Percentiles rank a stretch among this genome's conserved stretches.
phyloP scores from a whole-genome alignment of 768 basidiomycete species.

The Lactifluus subvellereus region DNA sequence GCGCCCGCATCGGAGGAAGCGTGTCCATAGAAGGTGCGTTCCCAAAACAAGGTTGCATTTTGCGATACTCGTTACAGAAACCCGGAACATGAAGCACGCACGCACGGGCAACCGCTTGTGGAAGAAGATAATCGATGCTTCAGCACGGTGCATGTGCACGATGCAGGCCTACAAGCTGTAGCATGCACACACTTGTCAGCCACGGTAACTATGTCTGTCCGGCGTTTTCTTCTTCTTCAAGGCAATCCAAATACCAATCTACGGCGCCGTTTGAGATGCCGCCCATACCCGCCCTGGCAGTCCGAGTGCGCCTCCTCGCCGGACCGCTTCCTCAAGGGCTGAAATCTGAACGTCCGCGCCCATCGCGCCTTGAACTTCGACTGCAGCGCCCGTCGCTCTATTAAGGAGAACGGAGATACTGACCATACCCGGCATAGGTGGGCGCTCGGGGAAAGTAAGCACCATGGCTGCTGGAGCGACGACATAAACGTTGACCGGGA shows the following conservation, averaged over 20 bases:
- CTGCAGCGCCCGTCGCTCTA: constrained; percentile 48
- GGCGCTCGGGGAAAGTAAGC: constrained; percentile 60
- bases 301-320: constrained; percentile 66
- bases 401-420: constrained; percentile 62
- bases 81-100: neutral
- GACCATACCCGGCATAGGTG: constrained; percentile 58
- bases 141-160: neutral
- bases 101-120: neutral
- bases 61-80: neutral
- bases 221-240: neutral
- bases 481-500: constrained; percentile 69
- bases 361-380: constrained; percentile 56
- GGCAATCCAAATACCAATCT: neutral
- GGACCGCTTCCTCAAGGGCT: constrained; percentile 60
- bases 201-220: neutral
- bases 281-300: constrained; percentile 62
- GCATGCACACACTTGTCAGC: neutral
- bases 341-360: constrained; percentile 40
- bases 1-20: constrained; percentile 11
- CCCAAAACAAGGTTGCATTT: neutral
- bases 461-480: constrained; percentile 43
- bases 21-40: neutral
- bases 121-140: neutral
- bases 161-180: neutral
- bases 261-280: constrained; percentile 17